Evolutionary conservation across 371 early-diverging fungal species (phyloP), one percentile per base, ranked within the genome.

Genomic region (Mycotypha africana): DNA sequence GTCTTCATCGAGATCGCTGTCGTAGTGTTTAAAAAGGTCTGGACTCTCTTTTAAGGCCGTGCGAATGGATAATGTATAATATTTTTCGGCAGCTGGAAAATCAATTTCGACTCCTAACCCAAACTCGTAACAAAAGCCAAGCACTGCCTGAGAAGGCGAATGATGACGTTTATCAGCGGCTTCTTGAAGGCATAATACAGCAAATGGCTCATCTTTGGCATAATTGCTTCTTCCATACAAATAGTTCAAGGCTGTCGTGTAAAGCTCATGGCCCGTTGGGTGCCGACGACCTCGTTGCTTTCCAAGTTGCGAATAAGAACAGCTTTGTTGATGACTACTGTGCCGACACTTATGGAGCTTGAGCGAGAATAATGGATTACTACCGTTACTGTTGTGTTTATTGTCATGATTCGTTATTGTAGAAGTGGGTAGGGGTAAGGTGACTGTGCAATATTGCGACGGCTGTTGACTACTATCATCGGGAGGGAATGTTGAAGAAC

Each of bases 101-200:
- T 88, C 78, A 14, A 55, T 62, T 6, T 51, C 44, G 4, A 71
- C 51, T 5, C 90, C 91, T 8, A 88, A 63, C 0, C 89, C 91
- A 66, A 91, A 91, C 54, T 95, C 96, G 60, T 73, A 74, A 47
- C 85, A 85, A 42, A 84, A 84, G 14, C 81, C 85, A 20, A 84
- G 64, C 1, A 79, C 60, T 7, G 76, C 79, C 21, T 62, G 62
- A 2, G 84, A 76, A 22, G 65, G 65, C 5, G 64, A 35, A 45
- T 67, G 62, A 2, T 76, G 69, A 16, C n/a, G 14, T 6, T 68
- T 49, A 4, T 51, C 45, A 6, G 71, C 11, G 17, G 42, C 53
- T 8, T 76, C 72, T 25, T 67, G 57, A 42, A 60, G 48, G 24
- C 64, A 76, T 44, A 68, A 65, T 19, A 76, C 61, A 33, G 34